Evolutionary conservation across 2,329 filamentous ascomycete genomes (phyloP).

Genomic region (Geosmithia flava): DNA sequence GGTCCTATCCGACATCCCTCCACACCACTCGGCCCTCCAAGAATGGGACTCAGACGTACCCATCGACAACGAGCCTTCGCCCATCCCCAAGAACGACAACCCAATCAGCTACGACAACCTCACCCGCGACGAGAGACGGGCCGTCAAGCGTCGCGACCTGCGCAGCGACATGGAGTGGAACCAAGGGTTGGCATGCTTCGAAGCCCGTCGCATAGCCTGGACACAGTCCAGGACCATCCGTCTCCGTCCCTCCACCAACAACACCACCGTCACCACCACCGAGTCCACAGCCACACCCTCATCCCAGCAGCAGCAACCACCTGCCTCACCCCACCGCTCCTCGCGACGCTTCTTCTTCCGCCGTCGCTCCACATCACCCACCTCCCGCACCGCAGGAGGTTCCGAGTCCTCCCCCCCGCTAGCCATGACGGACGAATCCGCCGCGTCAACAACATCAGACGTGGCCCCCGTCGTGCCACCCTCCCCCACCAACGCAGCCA

Average conservation of each 20-base stretch:
- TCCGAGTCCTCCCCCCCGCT: conserved; percentile 13
- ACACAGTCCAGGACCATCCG: conserved; percentile 58
- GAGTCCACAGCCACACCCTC: background rate
- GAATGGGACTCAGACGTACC: conserved; percentile 49
- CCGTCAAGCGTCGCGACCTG: conserved; percentile 42
- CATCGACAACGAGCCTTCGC: conserved; percentile 23
- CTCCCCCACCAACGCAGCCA: background rate
- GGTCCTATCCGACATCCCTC: conserved; percentile 40
- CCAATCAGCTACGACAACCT: conserved; percentile 16
- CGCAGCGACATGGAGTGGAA: conserved; percentile 67
- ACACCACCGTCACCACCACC: conserved; percentile 4
- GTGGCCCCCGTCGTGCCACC: too few relatives aligned
- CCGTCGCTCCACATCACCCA: conserved; percentile 24
- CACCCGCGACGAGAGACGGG: conserved; percentile 28
- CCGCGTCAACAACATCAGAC: background rate
- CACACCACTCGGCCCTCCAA: conserved; percentile 34
- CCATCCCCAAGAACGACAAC: conserved; percentile 18
- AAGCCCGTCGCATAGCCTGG: conserved; percentile 70
- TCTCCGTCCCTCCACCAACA: conserved; percentile 31
- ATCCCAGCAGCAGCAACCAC: background rate
- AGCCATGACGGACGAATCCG: background rate
- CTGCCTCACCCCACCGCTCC: conserved; percentile 22
- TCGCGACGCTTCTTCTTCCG: conserved; percentile 36
- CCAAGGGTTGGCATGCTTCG: conserved; percentile 67
- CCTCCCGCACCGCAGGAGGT: conserved; percentile 17